Conservation (phyloP, 768 basidiomycete species). For the Kondoa malvinella region DNA sequence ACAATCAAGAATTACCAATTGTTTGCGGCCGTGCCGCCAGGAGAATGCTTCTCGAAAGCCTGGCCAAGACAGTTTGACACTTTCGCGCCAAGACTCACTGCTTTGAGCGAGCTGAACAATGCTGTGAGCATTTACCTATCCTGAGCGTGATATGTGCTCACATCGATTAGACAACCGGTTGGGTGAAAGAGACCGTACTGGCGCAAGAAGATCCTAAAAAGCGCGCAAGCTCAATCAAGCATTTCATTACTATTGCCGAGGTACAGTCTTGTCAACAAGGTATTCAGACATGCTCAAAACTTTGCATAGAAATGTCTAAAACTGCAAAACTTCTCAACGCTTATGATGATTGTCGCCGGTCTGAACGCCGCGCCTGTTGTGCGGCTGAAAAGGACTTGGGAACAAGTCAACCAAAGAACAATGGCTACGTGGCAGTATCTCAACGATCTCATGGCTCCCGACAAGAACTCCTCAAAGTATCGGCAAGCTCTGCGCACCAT, state of each 20-base stretch:
- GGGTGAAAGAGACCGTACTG: constrained; percentile 77
- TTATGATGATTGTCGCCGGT: constrained; percentile 89
- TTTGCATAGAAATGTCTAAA: constrained; percentile 58
- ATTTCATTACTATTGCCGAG: constrained; percentile 79
- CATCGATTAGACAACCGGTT: constrained; percentile 52
- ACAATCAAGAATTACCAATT: constrained; percentile 76
- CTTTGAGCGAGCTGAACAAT: constrained; percentile 74
- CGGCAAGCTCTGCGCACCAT: constrained; percentile 63
- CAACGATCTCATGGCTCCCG: constrained; percentile 78
- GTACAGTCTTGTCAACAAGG: constrained; percentile 38
- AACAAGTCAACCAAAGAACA: constrained; percentile 59
- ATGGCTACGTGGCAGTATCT: constrained; percentile 58
- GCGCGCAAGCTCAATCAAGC: constrained; percentile 65
- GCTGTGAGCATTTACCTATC: constrained; percentile 38
- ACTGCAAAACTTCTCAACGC: constrained; percentile 88
- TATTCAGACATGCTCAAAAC: not conserved
- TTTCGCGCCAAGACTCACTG: constrained; percentile 52
- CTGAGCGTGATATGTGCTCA: not conserved
- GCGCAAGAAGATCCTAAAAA: constrained; percentile 60
- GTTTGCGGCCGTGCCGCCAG: constrained; percentile 71
- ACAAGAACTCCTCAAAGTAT: constrained; percentile 87
- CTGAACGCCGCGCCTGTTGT: constrained; percentile 84
- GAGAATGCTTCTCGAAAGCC: constrained; percentile 66
- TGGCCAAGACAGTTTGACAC: constrained; percentile 48
- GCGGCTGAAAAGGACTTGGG: constrained; percentile 83